phyloP scores from a whole-genome alignment of 805 yeast genomes.

The Isabelozyma pseudorhagii region DNA sequence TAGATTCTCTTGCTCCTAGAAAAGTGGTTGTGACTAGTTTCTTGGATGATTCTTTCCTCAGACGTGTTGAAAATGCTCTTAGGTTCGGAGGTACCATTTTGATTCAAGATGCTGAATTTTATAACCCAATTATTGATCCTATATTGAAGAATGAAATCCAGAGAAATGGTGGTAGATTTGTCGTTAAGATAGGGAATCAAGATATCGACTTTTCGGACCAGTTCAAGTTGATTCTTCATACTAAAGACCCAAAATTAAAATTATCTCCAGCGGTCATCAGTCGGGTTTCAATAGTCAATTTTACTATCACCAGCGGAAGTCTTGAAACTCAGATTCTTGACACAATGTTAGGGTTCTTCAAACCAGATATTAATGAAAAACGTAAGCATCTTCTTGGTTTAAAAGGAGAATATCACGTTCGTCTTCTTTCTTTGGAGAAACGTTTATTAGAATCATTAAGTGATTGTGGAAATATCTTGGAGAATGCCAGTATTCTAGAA shows the following conservation, averaged over 20 bases:
- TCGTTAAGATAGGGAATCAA: slow-evolving; percentile 58
- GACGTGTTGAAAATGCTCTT: slow-evolving; percentile 73
- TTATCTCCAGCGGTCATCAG: slow-evolving; percentile 58
- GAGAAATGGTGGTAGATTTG: slow-evolving; percentile 64
- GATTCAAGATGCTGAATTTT: slow-evolving; percentile 75
- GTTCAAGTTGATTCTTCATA: slow-evolving; percentile 58
- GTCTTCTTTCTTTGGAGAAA: slow-evolving; percentile 54
- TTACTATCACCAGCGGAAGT: slow-evolving; percentile 65
- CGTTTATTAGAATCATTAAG: slow-evolving; percentile 57
- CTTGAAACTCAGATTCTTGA: slow-evolving; percentile 63
- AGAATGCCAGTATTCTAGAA: slow-evolving; percentile 56
- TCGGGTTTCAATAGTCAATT: slow-evolving; percentile 64
- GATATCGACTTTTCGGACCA: slow-evolving; percentile 65
- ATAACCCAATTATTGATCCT: slow-evolving; percentile 69
- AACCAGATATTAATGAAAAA: slow-evolving; percentile 66
- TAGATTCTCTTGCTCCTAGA: slow-evolving; percentile 20
- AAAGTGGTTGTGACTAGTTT: slow-evolving; percentile 63
- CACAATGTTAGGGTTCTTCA: slow-evolving; percentile 47
- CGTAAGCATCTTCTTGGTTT: slow-evolving; percentile 51
- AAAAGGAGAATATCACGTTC: slow-evolving; percentile 57
- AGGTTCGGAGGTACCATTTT: slow-evolving; percentile 78
- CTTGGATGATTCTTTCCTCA: slow-evolving; percentile 60
- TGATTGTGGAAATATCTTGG: slow-evolving; percentile 60
- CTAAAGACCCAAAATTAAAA: slow-evolving; percentile 51
- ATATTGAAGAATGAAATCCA: slow-evolving; percentile 60